Conservation (phyloP, 2,329 filamentous ascomycete genomes). For the Eurotiales sp. region DNA sequence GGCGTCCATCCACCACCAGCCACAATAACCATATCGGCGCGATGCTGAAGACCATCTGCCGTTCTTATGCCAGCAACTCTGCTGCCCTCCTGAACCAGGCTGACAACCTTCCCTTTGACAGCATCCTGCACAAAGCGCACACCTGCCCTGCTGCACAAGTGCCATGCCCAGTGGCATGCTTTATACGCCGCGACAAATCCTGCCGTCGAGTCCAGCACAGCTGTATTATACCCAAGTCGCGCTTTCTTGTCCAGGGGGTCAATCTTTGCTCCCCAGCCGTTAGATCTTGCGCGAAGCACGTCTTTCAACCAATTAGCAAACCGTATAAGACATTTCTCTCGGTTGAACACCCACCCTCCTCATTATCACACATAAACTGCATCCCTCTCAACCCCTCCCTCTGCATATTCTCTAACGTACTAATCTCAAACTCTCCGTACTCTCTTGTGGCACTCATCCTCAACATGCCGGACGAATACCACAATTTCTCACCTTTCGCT, state of each 20-base stretch:
- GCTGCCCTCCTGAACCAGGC: constrained; percentile 27
- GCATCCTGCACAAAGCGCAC: constrained; percentile 41
- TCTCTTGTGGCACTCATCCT: constrained; percentile 8
- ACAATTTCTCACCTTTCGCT: constrained; percentile 16
- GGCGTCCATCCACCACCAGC: constrained; percentile 47
- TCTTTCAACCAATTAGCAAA: background rate
- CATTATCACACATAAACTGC: background rate
- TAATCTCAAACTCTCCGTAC: background rate
- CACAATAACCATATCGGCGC: constrained; percentile 34
- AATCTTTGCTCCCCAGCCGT: constrained; percentile 6
- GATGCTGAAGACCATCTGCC: constrained; percentile 31
- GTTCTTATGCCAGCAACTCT: constrained; percentile 38
- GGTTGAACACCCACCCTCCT: background rate
- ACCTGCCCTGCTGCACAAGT: constrained; percentile 40
- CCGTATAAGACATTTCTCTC: background rate
- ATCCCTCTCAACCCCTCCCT: background rate
- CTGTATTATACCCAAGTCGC: background rate
- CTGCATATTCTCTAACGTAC: background rate
- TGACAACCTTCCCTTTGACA: constrained; percentile 15
- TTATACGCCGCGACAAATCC: constrained; percentile 47
- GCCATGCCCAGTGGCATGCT: constrained; percentile 43
- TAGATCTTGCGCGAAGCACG: background rate
- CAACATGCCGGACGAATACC: constrained; percentile 16
- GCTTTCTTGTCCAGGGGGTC: background rate
- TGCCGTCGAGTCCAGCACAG: constrained; percentile 20